Evolutionary conservation across 129 eudicot species (phyloP).

Genomic region (Helianthus tuberosus): DNA sequence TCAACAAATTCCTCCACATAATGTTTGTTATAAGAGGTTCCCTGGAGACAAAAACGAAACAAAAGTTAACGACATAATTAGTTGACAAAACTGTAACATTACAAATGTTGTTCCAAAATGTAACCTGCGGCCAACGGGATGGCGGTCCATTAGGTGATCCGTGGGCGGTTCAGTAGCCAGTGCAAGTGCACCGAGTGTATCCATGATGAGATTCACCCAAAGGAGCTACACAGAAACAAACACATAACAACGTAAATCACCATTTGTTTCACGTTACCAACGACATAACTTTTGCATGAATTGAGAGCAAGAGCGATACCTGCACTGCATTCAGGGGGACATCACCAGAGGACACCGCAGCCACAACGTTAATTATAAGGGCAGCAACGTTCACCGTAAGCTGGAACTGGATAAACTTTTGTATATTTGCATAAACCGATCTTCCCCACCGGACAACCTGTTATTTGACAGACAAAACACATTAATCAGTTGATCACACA

Average conservation of each 20-base stretch:
- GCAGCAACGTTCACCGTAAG: slow-evolving; percentile 63
- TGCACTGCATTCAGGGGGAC: slow-evolving; percentile 56
- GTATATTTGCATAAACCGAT: slow-evolving; percentile 57
- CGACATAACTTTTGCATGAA: not conserved
- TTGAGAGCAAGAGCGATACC: not conserved
- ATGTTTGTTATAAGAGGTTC: slow-evolving; percentile 57
- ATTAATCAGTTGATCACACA: not conserved
- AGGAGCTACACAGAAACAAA: slow-evolving; percentile 61
- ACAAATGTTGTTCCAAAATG: too few relatives aligned
- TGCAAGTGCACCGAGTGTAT: slow-evolving; percentile 96
- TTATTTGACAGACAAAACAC: not conserved
- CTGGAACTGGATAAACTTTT: slow-evolving; percentile 64
- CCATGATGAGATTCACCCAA: slow-evolving; percentile 98
- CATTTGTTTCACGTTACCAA: not conserved
- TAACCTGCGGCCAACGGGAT: slow-evolving; percentile 79
- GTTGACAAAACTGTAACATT: too few relatives aligned
- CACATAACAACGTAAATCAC: not conserved
- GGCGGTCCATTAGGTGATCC: slow-evolving; percentile 80
- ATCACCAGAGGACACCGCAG: slow-evolving; percentile 51
- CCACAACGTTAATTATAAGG: slow-evolving; percentile 50
- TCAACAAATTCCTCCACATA: slow-evolving; percentile 63
- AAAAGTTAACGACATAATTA: too few relatives aligned
- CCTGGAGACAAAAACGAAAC: slow-evolving; percentile 18
- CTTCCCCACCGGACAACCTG: slow-evolving; percentile 50
- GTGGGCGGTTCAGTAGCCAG: slow-evolving; percentile 97